phyloP scores from a whole-genome alignment of 2,329 filamentous ascomycete species.

The Fusarium marasasianum region DNA sequence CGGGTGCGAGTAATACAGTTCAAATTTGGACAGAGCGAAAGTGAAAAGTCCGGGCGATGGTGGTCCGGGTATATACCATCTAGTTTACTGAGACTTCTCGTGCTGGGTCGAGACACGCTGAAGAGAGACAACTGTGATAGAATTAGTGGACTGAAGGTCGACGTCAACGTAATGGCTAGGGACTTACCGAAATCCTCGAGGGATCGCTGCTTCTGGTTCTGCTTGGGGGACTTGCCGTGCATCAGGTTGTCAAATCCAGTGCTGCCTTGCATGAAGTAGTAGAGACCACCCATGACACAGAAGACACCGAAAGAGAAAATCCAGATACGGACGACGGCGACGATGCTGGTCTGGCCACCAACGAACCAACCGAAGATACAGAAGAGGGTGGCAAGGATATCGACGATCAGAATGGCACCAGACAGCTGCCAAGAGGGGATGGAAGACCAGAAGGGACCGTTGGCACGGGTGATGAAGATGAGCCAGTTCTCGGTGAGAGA shows the following conservation, averaged over 20 bases:
- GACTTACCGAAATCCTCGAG: conserved; percentile 89
- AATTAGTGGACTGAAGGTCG: conserved; percentile 57
- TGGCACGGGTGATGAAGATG: conserved; percentile 95
- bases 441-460: conserved; percentile 91
- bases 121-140: conserved; percentile 77
- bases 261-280: conserved; percentile 83
- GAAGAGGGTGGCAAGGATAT: conserved; percentile 87
- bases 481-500: conserved; percentile 95
- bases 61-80: conserved; percentile 52
- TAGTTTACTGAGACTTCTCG: conserved; percentile 80
- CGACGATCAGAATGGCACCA: conserved; percentile 81
- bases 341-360: conserved; percentile 74
- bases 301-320: conserved; percentile 92
- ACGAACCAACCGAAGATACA: conserved; percentile 87
- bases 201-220: conserved; percentile 82
- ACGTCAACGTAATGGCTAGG: background rate
- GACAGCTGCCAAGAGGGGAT: conserved; percentile 86
- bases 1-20: conserved; percentile 50
- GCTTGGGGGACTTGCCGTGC: conserved; percentile 87
- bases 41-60: conserved; percentile 50
- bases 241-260: conserved; percentile 89
- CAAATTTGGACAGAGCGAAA: conserved; percentile 54
- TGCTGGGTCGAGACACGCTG: conserved; percentile 92
- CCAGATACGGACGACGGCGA: conserved; percentile 89
- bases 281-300: conserved; percentile 78